A percentile compares a stretch with the other conserved stretches of the same genome.
These are phyloP conservation scores for Ogataea hybrid DNA, from an alignment of 1,139 yeast genomes.

Conservation along the genomic window DNA sequence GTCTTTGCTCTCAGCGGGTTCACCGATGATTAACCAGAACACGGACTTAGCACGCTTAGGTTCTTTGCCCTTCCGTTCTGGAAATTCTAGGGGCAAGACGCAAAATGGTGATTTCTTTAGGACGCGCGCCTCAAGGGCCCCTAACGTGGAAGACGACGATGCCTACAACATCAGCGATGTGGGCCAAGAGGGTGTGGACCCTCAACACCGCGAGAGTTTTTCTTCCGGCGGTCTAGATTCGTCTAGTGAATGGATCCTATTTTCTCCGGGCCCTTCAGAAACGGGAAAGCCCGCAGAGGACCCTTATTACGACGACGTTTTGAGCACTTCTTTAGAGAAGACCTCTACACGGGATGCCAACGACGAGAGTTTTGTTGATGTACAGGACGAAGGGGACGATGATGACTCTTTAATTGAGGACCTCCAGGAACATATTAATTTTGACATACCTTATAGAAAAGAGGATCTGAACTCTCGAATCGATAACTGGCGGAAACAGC, in stretches of 20 bases:
- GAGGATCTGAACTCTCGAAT: conserved; percentile 28
- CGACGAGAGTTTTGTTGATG: conserved; percentile 16
- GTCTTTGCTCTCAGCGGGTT: conserved; percentile 12
- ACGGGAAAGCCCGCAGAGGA: conserved; percentile 9
- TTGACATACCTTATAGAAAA: conserved; percentile 15
- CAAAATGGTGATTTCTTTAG: background rate
- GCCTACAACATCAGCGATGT: background rate
- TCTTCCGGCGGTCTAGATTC: conserved; percentile 20
- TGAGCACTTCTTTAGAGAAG: conserved; percentile 18
- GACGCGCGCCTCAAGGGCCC: background rate
- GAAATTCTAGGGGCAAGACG: background rate
- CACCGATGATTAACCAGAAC: conserved; percentile 10
- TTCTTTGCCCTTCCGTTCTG: conserved; percentile 6
- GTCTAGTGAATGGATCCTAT: conserved; percentile 27
- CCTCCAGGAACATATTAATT: conserved; percentile 16
- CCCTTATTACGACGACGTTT: conserved; percentile 20
- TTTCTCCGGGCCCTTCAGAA: conserved; percentile 23
- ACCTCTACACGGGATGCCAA: conserved; percentile 12
- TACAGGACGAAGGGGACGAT: conserved; percentile 15
- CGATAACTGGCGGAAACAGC: conserved; percentile 31
- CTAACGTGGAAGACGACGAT: background rate
- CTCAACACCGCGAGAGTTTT: conserved; percentile 2
- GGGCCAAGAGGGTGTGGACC: background rate
- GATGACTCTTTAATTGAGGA: conserved; percentile 27
- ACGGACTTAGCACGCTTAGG: conserved; percentile 7